Conservation (phyloP, 2,329 filamentous ascomycete genomes). For the Colletotrichum falcatum region DNA sequence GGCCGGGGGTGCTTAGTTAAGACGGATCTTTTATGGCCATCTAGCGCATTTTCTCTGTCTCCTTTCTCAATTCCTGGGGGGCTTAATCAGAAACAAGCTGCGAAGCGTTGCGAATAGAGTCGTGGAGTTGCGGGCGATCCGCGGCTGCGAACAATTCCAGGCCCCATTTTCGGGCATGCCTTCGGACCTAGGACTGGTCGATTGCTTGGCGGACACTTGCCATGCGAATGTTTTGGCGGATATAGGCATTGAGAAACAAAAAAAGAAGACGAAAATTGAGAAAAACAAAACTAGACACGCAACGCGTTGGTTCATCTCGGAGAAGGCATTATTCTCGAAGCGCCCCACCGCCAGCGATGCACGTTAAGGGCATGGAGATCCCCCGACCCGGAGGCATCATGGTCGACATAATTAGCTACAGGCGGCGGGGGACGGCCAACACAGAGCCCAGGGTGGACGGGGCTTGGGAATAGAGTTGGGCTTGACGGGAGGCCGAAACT, state of each 20-base stretch:
- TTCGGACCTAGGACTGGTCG: neutral
- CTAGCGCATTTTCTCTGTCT: neutral
- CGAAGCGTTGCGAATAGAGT: constrained; percentile 17
- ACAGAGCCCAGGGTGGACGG: constrained; percentile 23
- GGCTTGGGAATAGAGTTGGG: constrained; percentile 2
- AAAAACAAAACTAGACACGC: too few species aligned
- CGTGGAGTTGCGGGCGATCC: constrained; percentile 17
- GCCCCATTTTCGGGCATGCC: neutral
- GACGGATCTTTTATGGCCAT: neutral
- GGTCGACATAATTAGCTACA: neutral
- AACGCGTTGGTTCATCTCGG: neutral
- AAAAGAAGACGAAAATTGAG: too few species aligned
- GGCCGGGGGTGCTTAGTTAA: constrained; percentile 3
- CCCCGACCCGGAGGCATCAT: constrained; percentile 11
- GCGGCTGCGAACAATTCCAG: neutral
- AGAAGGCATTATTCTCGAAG: neutral
- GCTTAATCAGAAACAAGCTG: constrained; percentile 25
- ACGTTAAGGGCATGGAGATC: constrained; percentile 14
- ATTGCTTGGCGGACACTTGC: neutral
- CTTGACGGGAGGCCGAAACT: constrained; percentile 11
- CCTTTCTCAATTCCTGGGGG: neutral
- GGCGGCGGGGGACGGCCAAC: neutral
- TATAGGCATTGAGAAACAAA: too few species aligned
- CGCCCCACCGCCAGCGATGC: constrained; percentile 1
- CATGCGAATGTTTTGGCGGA: constrained; percentile 1